A percentile compares a stretch with the other conserved stretches of the same genome.
phyloP scores from a whole-genome alignment of 78 protist species.

The Pigoraptor vietnamica region DNA sequence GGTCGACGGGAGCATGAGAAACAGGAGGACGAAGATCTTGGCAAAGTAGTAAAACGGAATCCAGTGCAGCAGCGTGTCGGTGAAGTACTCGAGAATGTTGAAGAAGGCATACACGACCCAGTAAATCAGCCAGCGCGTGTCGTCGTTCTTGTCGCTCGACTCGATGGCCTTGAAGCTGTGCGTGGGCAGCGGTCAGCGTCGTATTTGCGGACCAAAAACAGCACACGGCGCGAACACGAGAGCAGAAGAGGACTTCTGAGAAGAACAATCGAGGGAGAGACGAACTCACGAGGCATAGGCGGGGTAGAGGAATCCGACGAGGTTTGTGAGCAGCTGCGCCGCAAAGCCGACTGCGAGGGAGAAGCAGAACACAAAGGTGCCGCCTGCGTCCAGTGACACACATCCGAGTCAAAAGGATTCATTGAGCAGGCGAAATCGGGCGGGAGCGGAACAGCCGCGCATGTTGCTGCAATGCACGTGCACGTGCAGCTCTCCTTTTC shows the following conservation, averaged over 20 bases:
- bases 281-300: conserved; percentile 20
- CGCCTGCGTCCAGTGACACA: background rate
- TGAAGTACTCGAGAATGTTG: conserved; percentile 4
- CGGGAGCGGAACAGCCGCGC: background rate
- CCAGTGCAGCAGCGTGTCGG: background rate
- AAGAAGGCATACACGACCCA: conserved; percentile 41
- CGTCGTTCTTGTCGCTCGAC: conserved; percentile 16
- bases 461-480: background rate
- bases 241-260: too few species aligned
- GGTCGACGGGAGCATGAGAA: conserved; percentile 13
- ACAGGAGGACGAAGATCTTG: conserved; percentile 14
- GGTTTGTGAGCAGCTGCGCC: background rate
- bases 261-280: too few species aligned
- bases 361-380: background rate
- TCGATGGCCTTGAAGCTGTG: conserved; percentile 11
- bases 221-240: background rate
- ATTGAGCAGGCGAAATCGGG: background rate
- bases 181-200: too few species aligned
- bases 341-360: background rate
- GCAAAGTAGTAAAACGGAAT: conserved; percentile 28
- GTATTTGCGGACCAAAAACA: background rate
- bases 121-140: conserved; percentile 40
- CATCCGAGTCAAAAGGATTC: background rate
- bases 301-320: conserved; percentile 25
- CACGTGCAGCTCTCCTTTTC: too few species aligned